Evolutionary conservation across 257 asterid species (phyloP).

Genomic region (Scutellaria galericulata): DNA sequence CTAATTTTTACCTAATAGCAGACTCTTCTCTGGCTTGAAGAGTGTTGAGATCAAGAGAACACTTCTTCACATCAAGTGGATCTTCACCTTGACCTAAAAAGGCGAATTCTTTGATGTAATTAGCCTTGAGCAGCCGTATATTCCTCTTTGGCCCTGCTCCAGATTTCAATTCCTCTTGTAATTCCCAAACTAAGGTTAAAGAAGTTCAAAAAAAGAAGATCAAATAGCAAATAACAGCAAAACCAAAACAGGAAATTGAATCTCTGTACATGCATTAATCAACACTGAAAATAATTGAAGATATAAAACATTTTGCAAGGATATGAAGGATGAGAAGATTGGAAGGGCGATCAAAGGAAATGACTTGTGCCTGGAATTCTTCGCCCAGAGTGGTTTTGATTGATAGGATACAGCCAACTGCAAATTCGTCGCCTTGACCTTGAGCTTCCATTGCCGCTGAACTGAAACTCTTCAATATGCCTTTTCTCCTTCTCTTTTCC

Average conservation of each 20-base stretch:
- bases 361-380: constrained; percentile 86
- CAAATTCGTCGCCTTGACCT: constrained; percentile 73
- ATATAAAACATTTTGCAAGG: constrained; percentile 46
- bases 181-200: constrained; percentile 52
- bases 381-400: constrained; percentile 87
- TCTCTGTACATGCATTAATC: constrained; percentile 1
- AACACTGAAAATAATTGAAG: background rate
- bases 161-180: constrained; percentile 80
- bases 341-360: constrained; percentile 83
- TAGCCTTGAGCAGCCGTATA: constrained; percentile 83
- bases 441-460: constrained; percentile 72
- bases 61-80: constrained; percentile 81
- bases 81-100: constrained; percentile 82
- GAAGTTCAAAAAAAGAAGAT: constrained; percentile 34
- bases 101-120: constrained; percentile 75
- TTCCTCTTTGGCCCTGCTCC: constrained; percentile 78
- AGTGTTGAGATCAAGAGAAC: constrained; percentile 72
- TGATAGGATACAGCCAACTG: constrained; percentile 81
- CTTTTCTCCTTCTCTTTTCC: background rate
- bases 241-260: background rate
- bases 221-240: background rate
- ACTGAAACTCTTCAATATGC: background rate
- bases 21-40: constrained; percentile 91
- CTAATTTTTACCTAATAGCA: constrained; percentile 63
- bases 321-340: constrained; percentile 97